Evolutionary conservation across 805 yeast species (phyloP), one percentile per base, ranked within the genome.

Genomic region (Wickerhamiella nectarea): DNA sequence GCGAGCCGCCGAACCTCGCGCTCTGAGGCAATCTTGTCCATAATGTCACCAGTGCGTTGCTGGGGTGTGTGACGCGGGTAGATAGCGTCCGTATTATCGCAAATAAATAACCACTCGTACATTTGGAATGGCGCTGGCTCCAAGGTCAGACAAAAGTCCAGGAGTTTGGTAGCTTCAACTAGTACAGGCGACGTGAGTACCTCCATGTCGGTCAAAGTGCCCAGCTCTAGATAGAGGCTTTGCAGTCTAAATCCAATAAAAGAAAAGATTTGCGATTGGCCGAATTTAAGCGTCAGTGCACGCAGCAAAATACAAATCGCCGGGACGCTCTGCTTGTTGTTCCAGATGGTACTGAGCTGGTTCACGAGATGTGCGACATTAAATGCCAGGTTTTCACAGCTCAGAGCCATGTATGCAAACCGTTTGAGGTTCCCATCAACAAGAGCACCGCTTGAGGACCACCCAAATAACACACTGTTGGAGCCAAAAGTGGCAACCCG

Each of bases 21-120:
- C 18, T 45, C 36, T 31, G 54, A 58, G 4, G 68, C 59, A 8
- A 73, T 59, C 46, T 63, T 59, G 47, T 79, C 86, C 19, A 75
- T 61, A 11, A 76, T 52, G 0, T 76, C 67, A 10, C 49, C 9
- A 52, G 46, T 11, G 43, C 49, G 21, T 51, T 49, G 10, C 56
- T 62, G 46, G 6, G 44, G 44, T 8, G 38, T 31, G 14, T 42
- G 36, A 6, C 37, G 38, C 14, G 46, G 45, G 52, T 67, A 70
- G 24, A 72, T 67, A 15, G 79, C 75, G 47, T 76, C 78, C 14
- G 76, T 68, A 14, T 74, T 76, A 52, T 80, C 84, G 21, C 77
- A 69, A 9, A 89, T 72, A 56, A 85, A 91, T 1, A 91, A 64
- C 97, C 97, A 89, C 54, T 85, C 91, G 48, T 74, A 59, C 59